Base-by-base conservation (phyloP, 768 basidiomycete genomes). In the Macrolepiota albuminosa region DNA sequence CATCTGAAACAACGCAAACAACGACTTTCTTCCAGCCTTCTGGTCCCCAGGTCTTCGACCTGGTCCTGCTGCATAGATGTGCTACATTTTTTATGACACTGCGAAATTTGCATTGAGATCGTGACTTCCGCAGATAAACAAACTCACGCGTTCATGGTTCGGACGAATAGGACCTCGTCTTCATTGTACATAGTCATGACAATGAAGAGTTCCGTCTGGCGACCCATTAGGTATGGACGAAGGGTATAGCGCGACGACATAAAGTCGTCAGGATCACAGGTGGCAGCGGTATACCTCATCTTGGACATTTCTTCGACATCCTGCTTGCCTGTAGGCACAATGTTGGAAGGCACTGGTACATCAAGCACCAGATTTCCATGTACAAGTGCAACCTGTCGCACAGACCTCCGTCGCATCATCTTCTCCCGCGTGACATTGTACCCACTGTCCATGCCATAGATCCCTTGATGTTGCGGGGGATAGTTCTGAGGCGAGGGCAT, bases 141-240 rank as follows among this genome's bases (percentile, higher is more conserved):
- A 56, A 78, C 87, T 67, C 68, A 88, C 87, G 89, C 84, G 65
- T 93, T 92, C 89, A 94, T 92, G 11, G 91, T 94, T 68, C 80
- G 83, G 68, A 78, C 77, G 70, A 92, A 93, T 31, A 91, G 76
- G 9, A 86, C 76, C 68, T 92, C 89, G 68, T 92, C 91, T 75
- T 97, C 94, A 70, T 95, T 95, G 72, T 92, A 92, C 93, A 96
- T 95, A 47, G 94, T 96, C 86, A 96, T 91, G 45, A 95, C 93
- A 66, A 97, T 92, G 75, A 96, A 95, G 14, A 97, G 80, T 73
- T 96, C 95, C 9, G 94, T 96, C 56, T 87, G 81, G 56, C 94
- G 87, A 58, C 85, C 84, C 66, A 84, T 83, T 1, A 94, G 80
- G 71, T 87, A 94, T 5, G 85, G 93, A 26, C 93, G 79, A 26